Percentiles rank a stretch among this genome's conserved stretches.
These are phyloP conservation scores for Coemansia furcata DNA, from an alignment of 192 early-diverging fungal species.

Conservation along the genomic window DNA sequence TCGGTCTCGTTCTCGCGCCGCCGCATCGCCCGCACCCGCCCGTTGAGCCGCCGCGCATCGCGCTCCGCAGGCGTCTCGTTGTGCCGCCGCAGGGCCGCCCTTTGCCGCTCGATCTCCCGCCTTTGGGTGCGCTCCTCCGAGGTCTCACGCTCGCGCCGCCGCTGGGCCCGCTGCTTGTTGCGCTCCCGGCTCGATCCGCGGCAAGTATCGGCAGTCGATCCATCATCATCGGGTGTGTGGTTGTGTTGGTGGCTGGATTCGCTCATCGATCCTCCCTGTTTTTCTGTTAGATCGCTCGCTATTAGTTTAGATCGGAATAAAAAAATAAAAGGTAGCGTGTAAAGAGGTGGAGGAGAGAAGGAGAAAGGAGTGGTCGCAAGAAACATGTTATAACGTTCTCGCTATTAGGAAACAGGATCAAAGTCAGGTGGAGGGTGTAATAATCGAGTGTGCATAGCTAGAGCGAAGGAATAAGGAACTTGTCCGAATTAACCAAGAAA, in stretches of 20 bases:
- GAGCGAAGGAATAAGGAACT: neutral
- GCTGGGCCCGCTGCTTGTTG: slow-evolving; percentile 19
- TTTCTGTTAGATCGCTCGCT: neutral
- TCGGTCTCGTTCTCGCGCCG: slow-evolving; percentile 30
- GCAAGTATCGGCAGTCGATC: neutral
- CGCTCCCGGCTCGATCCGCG: slow-evolving; percentile 8
- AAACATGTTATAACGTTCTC: too few species aligned
- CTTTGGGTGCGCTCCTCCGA: slow-evolving; percentile 13
- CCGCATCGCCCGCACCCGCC: slow-evolving; percentile 16
- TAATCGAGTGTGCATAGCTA: neutral
- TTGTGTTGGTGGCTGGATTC: neutral
- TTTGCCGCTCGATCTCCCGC: slow-evolving; percentile 20
- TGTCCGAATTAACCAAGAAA: neutral
- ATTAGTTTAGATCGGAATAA: neutral
- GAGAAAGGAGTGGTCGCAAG: neutral
- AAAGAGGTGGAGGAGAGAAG: neutral
- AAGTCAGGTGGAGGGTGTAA: neutral
- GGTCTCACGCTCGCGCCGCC: slow-evolving; percentile 24
- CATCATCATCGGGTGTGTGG: neutral
- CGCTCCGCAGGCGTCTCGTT: slow-evolving; percentile 21
- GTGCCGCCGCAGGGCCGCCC: slow-evolving; percentile 17
- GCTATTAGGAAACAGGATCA: neutral
- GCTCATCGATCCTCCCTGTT: neutral
- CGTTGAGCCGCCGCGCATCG: slow-evolving; percentile 13
- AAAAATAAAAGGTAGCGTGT: too few species aligned